phyloP scores from a whole-genome alignment of 2,329 filamentous ascomycete species.

The Penicillium sp. region DNA sequence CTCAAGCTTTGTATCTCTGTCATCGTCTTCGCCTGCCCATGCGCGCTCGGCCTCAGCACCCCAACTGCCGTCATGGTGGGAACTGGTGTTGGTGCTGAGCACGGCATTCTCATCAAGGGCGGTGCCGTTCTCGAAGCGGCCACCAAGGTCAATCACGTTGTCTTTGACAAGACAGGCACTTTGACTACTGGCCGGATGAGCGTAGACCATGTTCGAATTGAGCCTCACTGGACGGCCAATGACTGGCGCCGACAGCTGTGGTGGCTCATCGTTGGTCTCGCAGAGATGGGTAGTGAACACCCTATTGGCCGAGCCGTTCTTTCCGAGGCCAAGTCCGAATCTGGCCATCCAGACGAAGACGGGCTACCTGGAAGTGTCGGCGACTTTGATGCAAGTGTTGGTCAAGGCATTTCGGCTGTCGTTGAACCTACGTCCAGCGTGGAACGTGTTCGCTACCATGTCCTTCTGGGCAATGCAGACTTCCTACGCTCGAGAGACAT shows the following conservation, averaged over 20 bases:
- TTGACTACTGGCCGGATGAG: constrained; percentile 95
- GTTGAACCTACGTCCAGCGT: constrained; percentile 74
- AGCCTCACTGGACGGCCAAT: constrained; percentile 68
- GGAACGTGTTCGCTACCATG: constrained; percentile 72
- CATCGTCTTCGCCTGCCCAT: constrained; percentile 97
- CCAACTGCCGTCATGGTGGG: constrained; percentile 99
- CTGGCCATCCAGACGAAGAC: constrained; percentile 71
- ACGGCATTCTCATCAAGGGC: constrained; percentile 97
- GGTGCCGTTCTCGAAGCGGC: constrained; percentile 88
- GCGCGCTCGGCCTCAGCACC: constrained; percentile 91
- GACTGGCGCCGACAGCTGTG: constrained; percentile 74
- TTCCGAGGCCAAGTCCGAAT: constrained; percentile 71
- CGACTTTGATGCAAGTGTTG: constrained; percentile 81
- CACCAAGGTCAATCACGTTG: constrained; percentile 85
- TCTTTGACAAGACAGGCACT: constrained; percentile 95
- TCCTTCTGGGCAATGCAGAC: constrained; percentile 80
- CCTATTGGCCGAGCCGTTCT: constrained; percentile 91
- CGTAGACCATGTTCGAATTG: constrained; percentile 72
- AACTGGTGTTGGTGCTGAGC: constrained; percentile 92
- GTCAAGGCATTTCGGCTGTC: constrained; percentile 78
- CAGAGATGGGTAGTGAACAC: constrained; percentile 94
- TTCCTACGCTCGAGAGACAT: constrained; percentile 76
- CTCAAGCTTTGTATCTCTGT: constrained; percentile 97
- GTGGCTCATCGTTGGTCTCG: constrained; percentile 96
- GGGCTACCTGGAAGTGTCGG: constrained; percentile 81